These are phyloP conservation scores for Durusdinium trenchii DNA, from an alignment of 73 alveolate species.

Conservation along the genomic window DNA sequence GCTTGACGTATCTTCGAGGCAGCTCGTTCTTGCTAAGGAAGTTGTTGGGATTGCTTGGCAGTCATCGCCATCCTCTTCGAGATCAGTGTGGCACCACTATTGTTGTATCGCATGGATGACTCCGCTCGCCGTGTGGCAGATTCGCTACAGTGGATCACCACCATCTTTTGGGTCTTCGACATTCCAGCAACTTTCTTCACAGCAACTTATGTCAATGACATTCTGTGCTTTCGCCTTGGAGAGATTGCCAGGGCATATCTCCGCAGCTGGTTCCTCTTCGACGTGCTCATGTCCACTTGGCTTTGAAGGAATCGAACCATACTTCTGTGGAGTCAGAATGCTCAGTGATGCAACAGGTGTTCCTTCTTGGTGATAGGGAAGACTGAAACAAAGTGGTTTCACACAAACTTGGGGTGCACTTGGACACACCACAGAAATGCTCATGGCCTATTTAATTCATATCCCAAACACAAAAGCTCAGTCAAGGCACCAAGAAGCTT, in stretches of 20 bases:
- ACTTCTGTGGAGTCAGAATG: not conserved
- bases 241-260: conserved; percentile 50
- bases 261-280: conserved; percentile 40
- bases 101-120: conserved; percentile 14
- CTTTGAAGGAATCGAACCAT: not conserved
- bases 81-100: conserved; percentile 34
- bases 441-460: no score
- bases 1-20: no score
- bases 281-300: not conserved
- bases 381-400: no score
- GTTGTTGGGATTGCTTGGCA: conserved; percentile 42
- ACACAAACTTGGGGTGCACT: no score
- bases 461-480: not conserved
- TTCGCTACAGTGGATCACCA: conserved; percentile 26
- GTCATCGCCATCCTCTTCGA: not conserved
- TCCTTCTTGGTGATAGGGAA: no score
- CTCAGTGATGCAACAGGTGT: not conserved
- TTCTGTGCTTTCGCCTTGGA: conserved; percentile 39
- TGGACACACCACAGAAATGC: no score
- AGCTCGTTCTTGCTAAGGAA: no score
- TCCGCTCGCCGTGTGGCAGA: conserved; percentile 5
- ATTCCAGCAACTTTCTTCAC: conserved; percentile 68
- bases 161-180: conserved; percentile 47
- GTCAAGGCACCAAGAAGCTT: not conserved
- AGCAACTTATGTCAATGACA: conserved; percentile 57